phyloP scores from a whole-genome alignment of 2,329 filamentous ascomycete species.

The Claviceps humidiphila region DNA sequence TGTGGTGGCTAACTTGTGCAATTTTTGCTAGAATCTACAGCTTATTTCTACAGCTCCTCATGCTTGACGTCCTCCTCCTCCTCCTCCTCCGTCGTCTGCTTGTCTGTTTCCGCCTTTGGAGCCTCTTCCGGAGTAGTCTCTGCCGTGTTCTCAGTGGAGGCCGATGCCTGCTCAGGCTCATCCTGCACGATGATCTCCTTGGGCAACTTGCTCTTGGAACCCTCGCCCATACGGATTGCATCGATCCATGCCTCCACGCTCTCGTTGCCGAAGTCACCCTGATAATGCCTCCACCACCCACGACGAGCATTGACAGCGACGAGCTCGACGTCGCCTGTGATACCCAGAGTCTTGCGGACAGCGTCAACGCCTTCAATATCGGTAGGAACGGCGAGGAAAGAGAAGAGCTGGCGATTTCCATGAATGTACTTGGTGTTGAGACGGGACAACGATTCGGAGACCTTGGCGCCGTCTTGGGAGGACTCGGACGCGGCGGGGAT shows the following conservation, averaged over 20 bases:
- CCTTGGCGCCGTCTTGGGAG: conserved; percentile 39
- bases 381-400: conserved; percentile 63
- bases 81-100: conserved; percentile 15
- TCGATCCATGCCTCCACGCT: conserved; percentile 80
- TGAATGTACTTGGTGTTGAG: conserved; percentile 63
- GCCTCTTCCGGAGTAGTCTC: conserved; percentile 11
- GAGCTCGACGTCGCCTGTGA: conserved; percentile 52
- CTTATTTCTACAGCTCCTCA: conserved; percentile 33
- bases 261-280: conserved; percentile 43
- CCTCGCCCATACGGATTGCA: conserved; percentile 78
- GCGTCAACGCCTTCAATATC: conserved; percentile 30
- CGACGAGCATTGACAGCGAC: conserved; percentile 76
- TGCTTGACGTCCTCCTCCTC: conserved; percentile 22
- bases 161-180: conserved; percentile 16
- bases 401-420: conserved; percentile 59
- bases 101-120: conserved; percentile 7
- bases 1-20: neutral
- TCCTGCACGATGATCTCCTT: conserved; percentile 34
- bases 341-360: conserved; percentile 34
- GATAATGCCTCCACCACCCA: conserved; percentile 71
- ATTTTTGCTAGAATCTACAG: neutral
- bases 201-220: conserved; percentile 63
- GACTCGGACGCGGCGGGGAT: conserved; percentile 40
- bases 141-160: neutral
- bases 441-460: conserved; percentile 52